Conservation (phyloP, 129 eudicot genomes). For the Pittosporum tobira region DNA sequence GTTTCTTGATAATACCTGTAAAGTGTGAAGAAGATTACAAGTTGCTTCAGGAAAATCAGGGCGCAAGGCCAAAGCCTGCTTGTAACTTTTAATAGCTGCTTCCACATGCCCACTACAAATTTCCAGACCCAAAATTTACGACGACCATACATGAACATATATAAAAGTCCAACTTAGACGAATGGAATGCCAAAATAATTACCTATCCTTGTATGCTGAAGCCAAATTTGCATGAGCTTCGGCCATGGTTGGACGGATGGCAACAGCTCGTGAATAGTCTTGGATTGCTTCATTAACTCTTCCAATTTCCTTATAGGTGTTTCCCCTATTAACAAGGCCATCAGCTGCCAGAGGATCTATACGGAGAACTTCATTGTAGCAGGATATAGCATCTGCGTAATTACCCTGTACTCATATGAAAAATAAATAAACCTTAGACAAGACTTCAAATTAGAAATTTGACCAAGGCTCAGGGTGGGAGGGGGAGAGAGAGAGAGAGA, state of each 20-base stretch:
- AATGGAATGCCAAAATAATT: slow-evolving; percentile 4
- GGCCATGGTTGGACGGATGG: slow-evolving; percentile 75
- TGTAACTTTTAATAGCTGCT: slow-evolving; percentile 82
- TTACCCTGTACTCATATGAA: slow-evolving; percentile 50
- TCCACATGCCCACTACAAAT: slow-evolving; percentile 69
- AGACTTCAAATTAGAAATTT: background rate
- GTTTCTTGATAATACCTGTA: slow-evolving; percentile 59
- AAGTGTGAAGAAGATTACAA: slow-evolving; percentile 86
- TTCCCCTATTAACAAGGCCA: slow-evolving; percentile 88
- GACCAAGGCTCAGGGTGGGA: background rate
- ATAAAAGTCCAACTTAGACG: background rate
- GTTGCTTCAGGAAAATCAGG: slow-evolving; percentile 95
- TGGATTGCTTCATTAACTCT: slow-evolving; percentile 94
- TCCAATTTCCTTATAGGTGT: slow-evolving; percentile 85
- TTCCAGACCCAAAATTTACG: slow-evolving; percentile 9
- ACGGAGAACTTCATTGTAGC: slow-evolving; percentile 85
- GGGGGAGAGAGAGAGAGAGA: background rate
- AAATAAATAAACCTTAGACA: background rate
- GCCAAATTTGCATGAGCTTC: slow-evolving; percentile 98
- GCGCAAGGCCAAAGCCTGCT: slow-evolving; percentile 73
- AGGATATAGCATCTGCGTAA: slow-evolving; percentile 79
- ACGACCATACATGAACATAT: background rate
- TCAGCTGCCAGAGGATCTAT: slow-evolving; percentile 95
- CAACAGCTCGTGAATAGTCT: slow-evolving; percentile 77
- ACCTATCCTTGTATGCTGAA: slow-evolving; percentile 96